Percentiles rank a stretch among this genome's conserved stretches.
Conservation (phyloP, 1,284 basidiomycete genomes). For the Moesziomyces sp. region DNA sequence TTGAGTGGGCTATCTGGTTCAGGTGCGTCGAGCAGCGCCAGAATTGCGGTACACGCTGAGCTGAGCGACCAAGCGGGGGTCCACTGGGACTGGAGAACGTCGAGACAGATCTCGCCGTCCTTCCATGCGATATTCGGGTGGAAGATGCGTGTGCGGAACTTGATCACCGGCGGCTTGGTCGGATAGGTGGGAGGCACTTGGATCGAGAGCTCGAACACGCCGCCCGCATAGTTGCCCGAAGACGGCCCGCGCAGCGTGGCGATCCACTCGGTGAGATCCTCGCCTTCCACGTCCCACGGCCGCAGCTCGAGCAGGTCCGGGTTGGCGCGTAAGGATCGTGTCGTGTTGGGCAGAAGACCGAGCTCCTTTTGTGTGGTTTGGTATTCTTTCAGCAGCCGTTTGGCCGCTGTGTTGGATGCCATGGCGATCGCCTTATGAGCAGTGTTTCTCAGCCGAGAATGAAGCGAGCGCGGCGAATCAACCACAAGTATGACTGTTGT, state of each 20-base stretch:
- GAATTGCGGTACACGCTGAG: constrained; percentile 62
- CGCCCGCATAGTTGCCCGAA: constrained; percentile 41
- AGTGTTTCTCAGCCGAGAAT: too few species aligned
- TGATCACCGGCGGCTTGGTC: constrained; percentile 62
- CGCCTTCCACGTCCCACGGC: constrained; percentile 54
- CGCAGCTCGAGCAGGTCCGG: constrained; percentile 53
- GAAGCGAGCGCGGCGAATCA: neutral
- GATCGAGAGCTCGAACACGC: constrained; percentile 54
- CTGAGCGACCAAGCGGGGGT: constrained; percentile 66
- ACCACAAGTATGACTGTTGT: neutral
- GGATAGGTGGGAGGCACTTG: constrained; percentile 56
- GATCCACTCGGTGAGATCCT: constrained; percentile 62
- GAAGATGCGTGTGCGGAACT: constrained; percentile 60
- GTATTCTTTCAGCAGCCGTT: constrained; percentile 57
- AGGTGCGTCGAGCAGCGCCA: constrained; percentile 63
- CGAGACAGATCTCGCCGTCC: constrained; percentile 67
- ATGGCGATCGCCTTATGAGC: constrained; percentile 1
- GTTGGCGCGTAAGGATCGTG: constrained; percentile 23
- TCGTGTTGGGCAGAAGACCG: constrained; percentile 8
- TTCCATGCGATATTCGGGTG: constrained; percentile 65
- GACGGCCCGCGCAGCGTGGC: constrained; percentile 50
- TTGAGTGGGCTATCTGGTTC: constrained; percentile 67
- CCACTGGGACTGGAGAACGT: constrained; percentile 65
- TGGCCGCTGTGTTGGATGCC: constrained; percentile 32
- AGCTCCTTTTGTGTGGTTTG: constrained; percentile 34